Base-by-base conservation (phyloP, 768 basidiomycete genomes). In the Artomyces pyxidatus region DNA sequence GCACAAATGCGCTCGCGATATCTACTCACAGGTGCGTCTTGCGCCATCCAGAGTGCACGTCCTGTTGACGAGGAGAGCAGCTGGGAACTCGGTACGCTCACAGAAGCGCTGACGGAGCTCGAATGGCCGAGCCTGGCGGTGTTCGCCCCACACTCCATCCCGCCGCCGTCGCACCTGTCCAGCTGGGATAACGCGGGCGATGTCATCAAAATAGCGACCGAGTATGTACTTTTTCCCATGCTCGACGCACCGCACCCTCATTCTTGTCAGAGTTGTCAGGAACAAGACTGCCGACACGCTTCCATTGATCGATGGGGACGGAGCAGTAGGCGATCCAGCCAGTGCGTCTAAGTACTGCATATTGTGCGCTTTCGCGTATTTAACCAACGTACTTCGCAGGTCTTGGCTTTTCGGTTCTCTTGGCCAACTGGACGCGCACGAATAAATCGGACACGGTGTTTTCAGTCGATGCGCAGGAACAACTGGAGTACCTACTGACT, bases 321-420 rank as follows among this genome's bases (percentile, higher is more conserved):
- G 74, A 26, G 74, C 77, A 26, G 78, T 75, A 5, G 81, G 73
- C 0, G 83, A 85, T 56, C 82, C 81, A 14, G 76, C 81, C 3
- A 80, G 74, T 74, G 50, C 41, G 70, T 62, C 16, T 32, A 17
- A n/a, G 17, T 39, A 21, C 28, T 42, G 22, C 40, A 29, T 25
- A 42, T 44, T 37, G 6, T 6, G 12, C 37, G 23, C 1, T 27
- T 23, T 16, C 1, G 23, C 35, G 37, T 6, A 4, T 2, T 37
- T 28, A 42, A 16, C 43, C 38, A 21, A 40, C 29, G 32, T 52
- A n/a, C 43, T 16, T 42, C 30, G 30, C 37, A 76, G 75, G 75
- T 49, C 59, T 80, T n/a, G 78, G 76, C 17, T 67, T 71, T 11
- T 68, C 78, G 6, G 74, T 79, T 28, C 65, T 76, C 0, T 48